Evolutionary conservation across 2,329 filamentous ascomycete species (phyloP).

Genomic region (Colletotrichum sp.): DNA sequence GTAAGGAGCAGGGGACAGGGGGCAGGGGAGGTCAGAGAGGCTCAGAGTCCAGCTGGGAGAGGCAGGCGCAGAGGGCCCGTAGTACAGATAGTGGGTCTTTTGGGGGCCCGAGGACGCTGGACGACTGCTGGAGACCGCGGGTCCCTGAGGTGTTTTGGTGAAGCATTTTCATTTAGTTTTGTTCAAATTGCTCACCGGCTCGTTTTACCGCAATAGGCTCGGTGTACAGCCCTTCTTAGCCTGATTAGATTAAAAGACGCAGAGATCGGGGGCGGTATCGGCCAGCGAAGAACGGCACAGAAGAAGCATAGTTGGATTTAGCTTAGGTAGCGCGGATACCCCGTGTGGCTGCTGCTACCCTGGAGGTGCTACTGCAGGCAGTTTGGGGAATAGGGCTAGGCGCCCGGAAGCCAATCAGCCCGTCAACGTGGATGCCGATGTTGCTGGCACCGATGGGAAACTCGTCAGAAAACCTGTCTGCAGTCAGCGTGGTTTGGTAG

Average conservation of each 20-base stretch:
- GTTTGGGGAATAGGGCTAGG: neutral
- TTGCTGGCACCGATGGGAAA: neutral
- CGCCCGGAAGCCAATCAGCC: neutral
- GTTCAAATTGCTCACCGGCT: neutral
- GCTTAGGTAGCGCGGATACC: neutral
- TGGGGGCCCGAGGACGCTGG: neutral
- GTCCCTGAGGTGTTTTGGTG: neutral
- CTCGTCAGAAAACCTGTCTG: neutral
- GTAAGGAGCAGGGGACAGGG: neutral
- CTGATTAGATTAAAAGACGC: neutral
- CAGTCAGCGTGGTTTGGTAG: neutral
- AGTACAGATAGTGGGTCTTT: neutral
- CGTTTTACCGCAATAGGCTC: neutral
- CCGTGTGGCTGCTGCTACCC: neutral
- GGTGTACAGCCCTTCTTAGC: neutral
- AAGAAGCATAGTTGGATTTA: neutral
- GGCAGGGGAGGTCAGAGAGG: neutral
- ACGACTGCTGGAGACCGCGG: neutral
- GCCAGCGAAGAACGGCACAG: neutral
- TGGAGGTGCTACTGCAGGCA: neutral
- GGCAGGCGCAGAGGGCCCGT: conserved; percentile 9
- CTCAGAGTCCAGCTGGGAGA: neutral
- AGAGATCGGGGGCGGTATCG: neutral
- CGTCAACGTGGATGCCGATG: neutral
- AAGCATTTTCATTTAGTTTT: neutral